These are phyloP conservation scores for Allium cepa DNA, from an alignment of 106 monocot genomes.

Conservation along the genomic window DNA sequence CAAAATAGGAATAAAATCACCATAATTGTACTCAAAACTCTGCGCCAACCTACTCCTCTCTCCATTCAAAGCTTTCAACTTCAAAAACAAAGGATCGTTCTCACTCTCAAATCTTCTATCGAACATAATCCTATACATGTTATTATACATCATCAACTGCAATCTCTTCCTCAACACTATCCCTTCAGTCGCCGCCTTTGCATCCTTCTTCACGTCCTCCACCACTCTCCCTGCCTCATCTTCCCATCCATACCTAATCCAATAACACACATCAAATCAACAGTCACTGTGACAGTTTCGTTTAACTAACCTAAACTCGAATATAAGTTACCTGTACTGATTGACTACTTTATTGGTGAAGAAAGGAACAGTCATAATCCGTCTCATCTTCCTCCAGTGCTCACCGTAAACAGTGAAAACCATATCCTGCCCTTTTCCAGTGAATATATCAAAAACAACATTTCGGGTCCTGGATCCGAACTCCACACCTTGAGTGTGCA, in stretches of 20 bases:
- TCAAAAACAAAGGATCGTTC: slow-evolving; percentile 53
- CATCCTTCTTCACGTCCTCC: slow-evolving; percentile 43
- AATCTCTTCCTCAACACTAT: slow-evolving; percentile 42
- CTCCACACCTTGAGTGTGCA: slow-evolving; percentile 77
- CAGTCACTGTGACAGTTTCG: background rate
- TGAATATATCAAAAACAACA: slow-evolving; percentile 85
- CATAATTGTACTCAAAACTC: slow-evolving; percentile 84
- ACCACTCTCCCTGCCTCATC: slow-evolving; percentile 51
- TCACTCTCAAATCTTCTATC: slow-evolving; percentile 48
- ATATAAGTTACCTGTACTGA: slow-evolving; percentile 26
- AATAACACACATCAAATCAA: background rate
- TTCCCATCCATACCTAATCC: slow-evolving; percentile 44
- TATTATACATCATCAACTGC: slow-evolving; percentile 86
- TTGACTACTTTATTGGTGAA: slow-evolving; percentile 87
- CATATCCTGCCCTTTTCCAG: slow-evolving; percentile 84
- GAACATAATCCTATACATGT: slow-evolving; percentile 85
- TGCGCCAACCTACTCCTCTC: slow-evolving; percentile 68
- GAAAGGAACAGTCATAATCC: slow-evolving; percentile 89
- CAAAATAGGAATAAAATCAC: slow-evolving; percentile 65
- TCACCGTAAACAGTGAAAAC: slow-evolving; percentile 89
- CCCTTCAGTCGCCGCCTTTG: slow-evolving; percentile 42
- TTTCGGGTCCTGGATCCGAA: slow-evolving; percentile 84
- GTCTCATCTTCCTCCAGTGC: slow-evolving; percentile 88
- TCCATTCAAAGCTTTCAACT: slow-evolving; percentile 44
- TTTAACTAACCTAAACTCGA: background rate